Evolutionary conservation across 2,329 filamentous ascomycete genomes (phyloP), one percentile per base, ranked within the genome.

Genomic region (Fusarium musae): DNA sequence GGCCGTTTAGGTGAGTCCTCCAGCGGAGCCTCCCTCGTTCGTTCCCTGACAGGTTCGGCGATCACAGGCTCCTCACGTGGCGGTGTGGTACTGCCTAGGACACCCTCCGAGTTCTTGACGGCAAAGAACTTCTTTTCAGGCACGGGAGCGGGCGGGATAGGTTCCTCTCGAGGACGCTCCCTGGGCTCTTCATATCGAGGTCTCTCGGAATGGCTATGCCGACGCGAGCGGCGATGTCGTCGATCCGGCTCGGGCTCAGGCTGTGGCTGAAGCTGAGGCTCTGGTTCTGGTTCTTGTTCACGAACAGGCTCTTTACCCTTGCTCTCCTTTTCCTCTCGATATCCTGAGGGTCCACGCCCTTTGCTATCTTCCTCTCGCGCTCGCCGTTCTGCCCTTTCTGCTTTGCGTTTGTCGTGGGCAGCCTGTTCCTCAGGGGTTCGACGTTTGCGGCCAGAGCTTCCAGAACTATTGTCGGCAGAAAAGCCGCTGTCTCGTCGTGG

Each of bases 371-470:
- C 76, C 26, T 78, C 76, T 36, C 65, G 66, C 50, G 64, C 43
- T 21, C 73, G 47, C 81, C 84, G 34, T 39, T 77, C 74, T 26
- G 70, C 61, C 44, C 85, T 84, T 72, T 88, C 86, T 58, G 83
- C 84, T 77, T 85, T 88, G 66, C 84, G 84, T 70, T 78, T 84
- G 4, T 89, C 87, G 60, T 87, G 85, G 5, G 83, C 85, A 21
- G 82, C 85, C 66, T 87, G 86, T 73, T 88, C 86, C 69, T 88
- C 86, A 4, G 83, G 79, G 6, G 84, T 86, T 63, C 85, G 84
- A 46, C 82, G 81, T 59, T 74, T 78, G 63, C 78, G 77, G 32
- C 78, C 73, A 40, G 81, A 79, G 50, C 79, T 78, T 49, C 79
- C 80, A 49, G 81, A 80, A 66, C 77, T 83, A 12, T 67, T 70